These are phyloP conservation scores for Coemansia sp. DNA, from an alignment of 192 early-diverging fungal species.

Conservation along the genomic window DNA sequence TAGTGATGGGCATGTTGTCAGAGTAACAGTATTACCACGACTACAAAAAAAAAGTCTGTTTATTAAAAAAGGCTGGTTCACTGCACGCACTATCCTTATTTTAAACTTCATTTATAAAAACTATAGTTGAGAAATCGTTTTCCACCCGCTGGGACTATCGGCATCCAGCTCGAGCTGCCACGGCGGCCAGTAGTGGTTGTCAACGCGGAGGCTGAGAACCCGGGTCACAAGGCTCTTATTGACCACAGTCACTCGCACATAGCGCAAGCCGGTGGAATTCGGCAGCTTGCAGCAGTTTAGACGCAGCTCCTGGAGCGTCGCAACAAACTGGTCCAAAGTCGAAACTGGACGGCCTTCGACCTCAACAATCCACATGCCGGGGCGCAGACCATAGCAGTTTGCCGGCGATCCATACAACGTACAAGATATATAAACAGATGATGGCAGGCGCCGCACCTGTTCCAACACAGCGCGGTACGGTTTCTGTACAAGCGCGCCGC, in stretches of 20 bases:
- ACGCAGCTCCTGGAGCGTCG: conserved; percentile 44
- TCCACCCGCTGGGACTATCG: conserved; percentile 54
- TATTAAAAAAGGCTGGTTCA: too few species aligned
- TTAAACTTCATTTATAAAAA: background rate
- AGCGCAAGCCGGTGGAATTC: conserved; percentile 11
- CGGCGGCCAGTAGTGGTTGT: conserved; percentile 75
- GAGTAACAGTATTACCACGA: too few species aligned
- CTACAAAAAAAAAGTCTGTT: too few species aligned
- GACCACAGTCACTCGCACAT: conserved; percentile 51
- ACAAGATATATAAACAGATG: conserved; percentile 68
- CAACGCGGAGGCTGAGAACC: conserved; percentile 73
- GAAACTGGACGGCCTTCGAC: conserved; percentile 62
- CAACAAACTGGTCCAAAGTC: conserved; percentile 65
- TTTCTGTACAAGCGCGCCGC: conserved; percentile 76
- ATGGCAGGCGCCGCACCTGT: conserved; percentile 66
- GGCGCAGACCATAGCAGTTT: conserved; percentile 62
- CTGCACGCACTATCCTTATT: too few species aligned
- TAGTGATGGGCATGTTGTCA: too few species aligned
- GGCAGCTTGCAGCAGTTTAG: conserved; percentile 8
- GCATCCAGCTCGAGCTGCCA: conserved; percentile 65
- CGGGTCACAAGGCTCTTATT: conserved; percentile 58
- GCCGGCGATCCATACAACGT: conserved; percentile 75
- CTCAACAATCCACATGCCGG: conserved; percentile 78
- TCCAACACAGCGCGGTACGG: conserved; percentile 74
- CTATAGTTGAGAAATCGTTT: conserved; percentile 19